Percentiles rank a stretch among this genome's conserved stretches.
Evolutionary conservation across 495 filamentous ascomycete species (phyloP).

Genomic region (Pseudevernia furfuracea): DNA sequence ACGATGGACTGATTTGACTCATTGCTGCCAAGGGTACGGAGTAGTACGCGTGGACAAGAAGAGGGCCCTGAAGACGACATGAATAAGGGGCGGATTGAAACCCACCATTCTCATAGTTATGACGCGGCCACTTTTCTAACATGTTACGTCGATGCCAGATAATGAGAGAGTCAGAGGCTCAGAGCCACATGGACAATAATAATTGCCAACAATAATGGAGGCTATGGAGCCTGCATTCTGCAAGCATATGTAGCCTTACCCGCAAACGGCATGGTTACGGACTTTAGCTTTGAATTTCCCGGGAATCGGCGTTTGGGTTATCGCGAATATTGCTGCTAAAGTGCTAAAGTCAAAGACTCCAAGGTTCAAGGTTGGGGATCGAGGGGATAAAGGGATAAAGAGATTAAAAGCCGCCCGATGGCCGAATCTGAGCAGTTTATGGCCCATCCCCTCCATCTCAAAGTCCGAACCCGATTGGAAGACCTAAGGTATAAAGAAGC

Average conservation of each 20-base stretch:
- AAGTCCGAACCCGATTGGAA: constrained; percentile 5
- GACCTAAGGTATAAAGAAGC: not conserved
- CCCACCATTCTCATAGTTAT: no score
- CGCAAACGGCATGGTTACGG: not conserved
- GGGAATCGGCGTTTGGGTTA: not conserved
- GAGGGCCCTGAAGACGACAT: no score
- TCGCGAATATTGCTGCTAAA: not conserved
- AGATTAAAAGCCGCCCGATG: constrained; percentile 11
- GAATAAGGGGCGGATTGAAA: no score
- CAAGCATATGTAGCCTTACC: not conserved
- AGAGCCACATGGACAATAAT: not conserved
- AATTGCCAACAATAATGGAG: no score
- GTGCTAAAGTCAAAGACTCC: no score
- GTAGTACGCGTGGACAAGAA: no score
- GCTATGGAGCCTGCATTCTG: not conserved
- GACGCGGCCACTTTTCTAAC: no score
- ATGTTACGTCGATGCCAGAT: no score
- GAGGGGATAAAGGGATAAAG: no score
- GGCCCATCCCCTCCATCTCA: constrained; percentile 15
- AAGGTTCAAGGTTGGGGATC: not conserved
- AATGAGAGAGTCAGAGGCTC: not conserved
- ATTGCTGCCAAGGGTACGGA: no score
- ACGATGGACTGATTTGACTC: no score
- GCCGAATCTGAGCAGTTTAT: constrained; percentile 6
- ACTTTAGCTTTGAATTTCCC: not conserved